phyloP scores from a whole-genome alignment of 192 early-diverging fungal genomes.

The Entomortierella chlamydospora region DNA sequence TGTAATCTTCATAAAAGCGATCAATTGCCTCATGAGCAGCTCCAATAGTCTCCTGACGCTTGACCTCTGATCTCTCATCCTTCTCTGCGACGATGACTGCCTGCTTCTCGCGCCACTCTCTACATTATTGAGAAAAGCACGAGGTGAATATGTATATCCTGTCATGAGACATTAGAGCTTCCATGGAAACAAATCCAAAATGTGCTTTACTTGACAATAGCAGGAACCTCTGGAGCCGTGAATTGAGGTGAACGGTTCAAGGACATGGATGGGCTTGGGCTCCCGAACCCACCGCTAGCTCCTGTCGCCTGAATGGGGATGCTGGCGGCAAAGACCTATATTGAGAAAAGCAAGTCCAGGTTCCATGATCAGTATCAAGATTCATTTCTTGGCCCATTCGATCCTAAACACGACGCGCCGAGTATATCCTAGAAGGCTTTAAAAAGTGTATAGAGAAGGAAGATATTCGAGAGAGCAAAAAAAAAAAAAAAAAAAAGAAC shows the following conservation, averaged over 20 bases:
- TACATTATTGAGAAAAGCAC: too few relatives aligned
- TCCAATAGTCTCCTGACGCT: constrained; percentile 68
- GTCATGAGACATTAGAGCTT: too few relatives aligned
- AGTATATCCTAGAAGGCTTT: too few relatives aligned
- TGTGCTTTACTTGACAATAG: constrained; percentile 33
- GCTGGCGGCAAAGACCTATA: constrained; percentile 46
- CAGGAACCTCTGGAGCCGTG: constrained; percentile 37
- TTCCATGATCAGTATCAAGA: not conserved
- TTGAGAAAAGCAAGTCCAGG: not conserved
- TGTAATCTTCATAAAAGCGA: constrained; percentile 85
- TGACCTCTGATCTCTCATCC: constrained; percentile 63
- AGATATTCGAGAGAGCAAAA: not conserved
- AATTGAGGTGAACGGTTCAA: constrained; percentile 33
- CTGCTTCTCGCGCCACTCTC: constrained; percentile 77
- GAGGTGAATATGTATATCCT: too few relatives aligned
- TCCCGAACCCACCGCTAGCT: constrained; percentile 33
- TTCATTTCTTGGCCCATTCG: not conserved
- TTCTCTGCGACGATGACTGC: constrained; percentile 65
- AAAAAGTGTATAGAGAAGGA: too few relatives aligned
- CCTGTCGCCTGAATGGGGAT: constrained; percentile 49
- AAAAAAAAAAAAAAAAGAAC: not conserved
- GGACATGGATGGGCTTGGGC: constrained; percentile 19
- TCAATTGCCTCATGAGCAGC: constrained; percentile 76
- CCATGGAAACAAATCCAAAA: too few relatives aligned
- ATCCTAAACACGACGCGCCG: not conserved